Base-by-base conservation (phyloP, 768 basidiomycete genomes). In the Cystofilobasidium ferigula region DNA sequence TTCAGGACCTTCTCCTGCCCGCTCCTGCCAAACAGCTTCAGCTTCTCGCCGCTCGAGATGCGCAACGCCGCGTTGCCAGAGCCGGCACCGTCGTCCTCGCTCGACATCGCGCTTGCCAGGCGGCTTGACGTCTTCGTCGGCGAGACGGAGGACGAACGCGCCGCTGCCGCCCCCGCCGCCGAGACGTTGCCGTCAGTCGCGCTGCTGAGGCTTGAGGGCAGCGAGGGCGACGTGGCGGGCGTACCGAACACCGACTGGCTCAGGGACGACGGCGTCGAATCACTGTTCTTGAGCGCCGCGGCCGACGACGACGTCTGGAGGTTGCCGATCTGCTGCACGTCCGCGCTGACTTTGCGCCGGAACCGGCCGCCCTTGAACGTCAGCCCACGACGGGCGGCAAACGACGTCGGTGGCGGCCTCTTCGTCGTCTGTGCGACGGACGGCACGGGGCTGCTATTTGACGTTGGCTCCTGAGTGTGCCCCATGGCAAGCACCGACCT, bases 1-100 rank as follows among this genome's bases (percentile, higher is more conserved):
- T 57, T 64, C 47, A 58, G 57, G 54, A 64, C 57, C 47, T 59
- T 64, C 22, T 64, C 63, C 48, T 43, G 47, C n/a, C 63, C 63
- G 30, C 32, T 35, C 34, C 57, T 43, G 26, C 42, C 42, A 16
- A 43, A 58, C 43, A 57, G 42, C 36, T 64, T 64, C 22, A 64
- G 38, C 57, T 57, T 57, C 26, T 58, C 57, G 40, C 57, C 57
- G 32, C 34, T 58, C 57, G 57, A 58, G 40, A 35, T 10, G 56
- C 45, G 26, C 57, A 57, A 7, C n/a, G n/a, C n/a, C n/a, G n/a
- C n/a, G n/a, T n/a, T n/a, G 57, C 30, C 26, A 38, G 38, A n/a
- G 8, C 54, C 57, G 38, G 47, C 57, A 57, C 45, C 57, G 16
- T 64, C 63, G 35, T 66, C 64, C 30, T 26, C 57, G 26, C 56